Base-by-base conservation (phyloP, 116 monocot species). In the Cymodocea nodosa region DNA sequence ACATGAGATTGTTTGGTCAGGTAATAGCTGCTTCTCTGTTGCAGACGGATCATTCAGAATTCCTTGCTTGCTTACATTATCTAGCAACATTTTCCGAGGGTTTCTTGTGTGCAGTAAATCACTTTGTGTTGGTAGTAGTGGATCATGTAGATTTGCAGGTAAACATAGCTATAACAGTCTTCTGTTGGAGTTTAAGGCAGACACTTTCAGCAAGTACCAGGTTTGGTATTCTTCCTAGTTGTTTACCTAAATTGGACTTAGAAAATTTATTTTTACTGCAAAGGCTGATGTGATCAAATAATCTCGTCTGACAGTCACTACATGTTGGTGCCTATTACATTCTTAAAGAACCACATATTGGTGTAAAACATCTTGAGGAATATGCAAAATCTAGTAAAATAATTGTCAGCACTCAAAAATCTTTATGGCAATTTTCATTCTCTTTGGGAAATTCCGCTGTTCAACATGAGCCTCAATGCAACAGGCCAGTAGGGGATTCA, bases 101-200 rank as follows among this genome's bases (percentile, higher is more conserved):
- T 63, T 68, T 75, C 71, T 74, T 18, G 15, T 71, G 35, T 63
- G 76, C 62, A 69, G 51, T 50, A 74, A 68, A 63, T 60, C 71
- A 35, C 77, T 55, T 74, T 0, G n/a, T 73, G 66, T 58, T 55
- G 49, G 53, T 65, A 54, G 50, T 60, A 35, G 16, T 30, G n/a
- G 37, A 65, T 10, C 25, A 34, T 73, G 65, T 52, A 58, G 63
- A 57, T 51, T 60, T 36, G 23, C 40, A 14, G 54, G 35, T 39
- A 68, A 40, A 36, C 62, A 74, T 50, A 44, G 5, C 25, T 30
- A 49, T 40, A 50, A 19, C 14, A 82, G 57, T 66, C 50, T 91
- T 70, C 70, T 98, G 57, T 56, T 98, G 64, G 97, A 98, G 80
- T 91, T 98, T 54, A 65, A 68, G 65, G 51, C 74, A 66, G 82